Percentiles rank a stretch among this genome's conserved stretches.
phyloP scores from a whole-genome alignment of 257 asterid genomes.

The Nicotiana knightiana region DNA sequence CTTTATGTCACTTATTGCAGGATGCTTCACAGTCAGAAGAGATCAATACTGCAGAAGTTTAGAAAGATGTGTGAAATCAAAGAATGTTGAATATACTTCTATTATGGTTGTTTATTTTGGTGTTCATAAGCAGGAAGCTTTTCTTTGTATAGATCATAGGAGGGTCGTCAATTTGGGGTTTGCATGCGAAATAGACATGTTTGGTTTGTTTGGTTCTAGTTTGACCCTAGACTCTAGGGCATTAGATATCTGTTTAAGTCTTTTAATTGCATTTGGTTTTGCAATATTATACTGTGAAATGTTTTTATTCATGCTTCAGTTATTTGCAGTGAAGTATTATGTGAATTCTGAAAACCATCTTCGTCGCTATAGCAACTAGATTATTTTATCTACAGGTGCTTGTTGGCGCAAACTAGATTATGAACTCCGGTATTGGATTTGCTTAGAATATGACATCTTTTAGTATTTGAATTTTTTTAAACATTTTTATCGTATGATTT shows the following conservation, averaged over 20 bases:
- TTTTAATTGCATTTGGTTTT: slow-evolving; percentile 7
- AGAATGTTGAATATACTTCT: neutral
- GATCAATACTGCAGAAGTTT: slow-evolving; percentile 31
- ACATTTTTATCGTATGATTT: no score
- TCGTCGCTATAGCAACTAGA: no score
- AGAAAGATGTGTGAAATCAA: slow-evolving; percentile 6
- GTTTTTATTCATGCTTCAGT: neutral
- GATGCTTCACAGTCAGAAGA: slow-evolving; percentile 39
- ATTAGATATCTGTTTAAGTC: neutral
- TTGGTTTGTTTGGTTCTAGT: slow-evolving; percentile 2
- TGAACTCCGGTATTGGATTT: slow-evolving; percentile 14
- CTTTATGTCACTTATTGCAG: slow-evolving; percentile 15
- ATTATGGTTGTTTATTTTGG: slow-evolving; percentile 14
- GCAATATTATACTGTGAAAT: neutral
- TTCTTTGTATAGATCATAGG: slow-evolving; percentile 36
- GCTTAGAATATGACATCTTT: neutral
- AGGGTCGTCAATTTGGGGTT: slow-evolving; percentile 25
- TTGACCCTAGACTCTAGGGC: neutral
- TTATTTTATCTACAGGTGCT: no score
- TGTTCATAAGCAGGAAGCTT: slow-evolving; percentile 28
- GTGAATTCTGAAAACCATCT: neutral
- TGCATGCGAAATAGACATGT: slow-evolving; percentile 12
- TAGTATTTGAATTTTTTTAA: no score
- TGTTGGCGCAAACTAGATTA: slow-evolving; percentile 11
- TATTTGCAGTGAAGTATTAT: neutral